Conservation (phyloP, 169 alveolate genomes). For the Theileria parva region DNA sequence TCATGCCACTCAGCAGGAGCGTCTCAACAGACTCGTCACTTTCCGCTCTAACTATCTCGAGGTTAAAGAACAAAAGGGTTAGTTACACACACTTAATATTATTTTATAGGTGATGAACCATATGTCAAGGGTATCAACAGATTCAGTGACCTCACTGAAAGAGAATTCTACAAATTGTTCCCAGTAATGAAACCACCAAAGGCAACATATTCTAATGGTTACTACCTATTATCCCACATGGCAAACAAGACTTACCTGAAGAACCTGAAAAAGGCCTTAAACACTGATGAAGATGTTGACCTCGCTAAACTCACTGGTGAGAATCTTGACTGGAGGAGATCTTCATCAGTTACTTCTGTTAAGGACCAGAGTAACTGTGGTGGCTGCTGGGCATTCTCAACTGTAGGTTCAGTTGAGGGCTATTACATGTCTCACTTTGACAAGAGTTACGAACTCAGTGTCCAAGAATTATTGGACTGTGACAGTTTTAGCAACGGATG, state of each 20-base stretch:
- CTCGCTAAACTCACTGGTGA: constrained; percentile 9
- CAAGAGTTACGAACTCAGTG: constrained; percentile 71
- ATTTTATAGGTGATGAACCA: constrained; percentile 17
- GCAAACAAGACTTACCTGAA: constrained; percentile 6
- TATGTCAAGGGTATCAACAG: constrained; percentile 54
- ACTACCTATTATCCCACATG: background rate
- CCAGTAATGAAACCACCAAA: constrained; percentile 15
- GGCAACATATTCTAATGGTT: background rate
- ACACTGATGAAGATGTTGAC: constrained; percentile 10
- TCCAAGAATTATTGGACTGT: constrained; percentile 87
- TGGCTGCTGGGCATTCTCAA: constrained; percentile 85
- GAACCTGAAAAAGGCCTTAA: constrained; percentile 8
- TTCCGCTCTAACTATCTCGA: constrained; percentile 27
- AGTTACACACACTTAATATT: background rate
- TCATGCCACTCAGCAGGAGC: constrained; percentile 13
- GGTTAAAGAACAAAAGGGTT: constrained; percentile 24
- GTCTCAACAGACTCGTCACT: constrained; percentile 22
- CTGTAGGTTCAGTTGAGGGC: constrained; percentile 78
- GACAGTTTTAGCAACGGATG: constrained; percentile 76
- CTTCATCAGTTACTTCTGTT: constrained; percentile 72
- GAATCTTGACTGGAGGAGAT: constrained; percentile 70
- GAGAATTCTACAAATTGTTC: constrained; percentile 20
- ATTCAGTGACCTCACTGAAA: constrained; percentile 47
- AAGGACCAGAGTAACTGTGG: constrained; percentile 83
- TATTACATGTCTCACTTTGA: constrained; percentile 65